phyloP scores from a whole-genome alignment of 495 filamentous ascomycete species.

The Opeltia flavorubescens region DNA sequence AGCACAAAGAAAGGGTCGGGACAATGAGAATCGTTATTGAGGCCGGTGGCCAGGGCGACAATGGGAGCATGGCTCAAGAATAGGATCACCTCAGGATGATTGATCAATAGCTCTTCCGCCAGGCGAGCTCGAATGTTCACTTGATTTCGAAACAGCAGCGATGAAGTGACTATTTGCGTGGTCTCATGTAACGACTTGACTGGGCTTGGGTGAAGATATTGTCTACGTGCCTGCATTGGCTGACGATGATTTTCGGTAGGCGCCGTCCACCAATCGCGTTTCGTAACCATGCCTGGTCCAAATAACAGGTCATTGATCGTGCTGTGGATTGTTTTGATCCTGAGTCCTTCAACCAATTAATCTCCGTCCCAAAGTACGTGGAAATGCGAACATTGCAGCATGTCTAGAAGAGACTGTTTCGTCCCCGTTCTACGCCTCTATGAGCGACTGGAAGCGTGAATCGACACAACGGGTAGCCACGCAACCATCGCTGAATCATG shows the following conservation, averaged over 20 bases:
- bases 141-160: constrained; percentile 10
- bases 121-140: constrained; percentile 5
- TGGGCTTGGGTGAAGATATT: neutral
- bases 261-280: neutral
- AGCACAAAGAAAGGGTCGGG: constrained; percentile 9
- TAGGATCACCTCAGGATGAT: constrained; percentile 7
- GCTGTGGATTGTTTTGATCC: no score
- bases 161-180: constrained; percentile 3
- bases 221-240: neutral
- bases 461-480: no score
- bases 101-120: constrained; percentile 5
- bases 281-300: no score
- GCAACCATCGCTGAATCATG: no score
- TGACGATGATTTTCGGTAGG: neutral
- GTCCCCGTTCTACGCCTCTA: no score
- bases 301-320: no score
- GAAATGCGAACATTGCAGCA: no score
- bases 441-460: no score
- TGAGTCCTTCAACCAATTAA: no score
- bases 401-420: no score
- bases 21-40: constrained; percentile 12
- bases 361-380: no score
- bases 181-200: constrained; percentile 2
- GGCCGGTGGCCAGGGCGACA: constrained; percentile 9
- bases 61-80: constrained; percentile 12